Evolutionary conservation across 345 rosid species (phyloP), one percentile per base, ranked within the genome.

Genomic region (Citrus cavaleriei): DNA sequence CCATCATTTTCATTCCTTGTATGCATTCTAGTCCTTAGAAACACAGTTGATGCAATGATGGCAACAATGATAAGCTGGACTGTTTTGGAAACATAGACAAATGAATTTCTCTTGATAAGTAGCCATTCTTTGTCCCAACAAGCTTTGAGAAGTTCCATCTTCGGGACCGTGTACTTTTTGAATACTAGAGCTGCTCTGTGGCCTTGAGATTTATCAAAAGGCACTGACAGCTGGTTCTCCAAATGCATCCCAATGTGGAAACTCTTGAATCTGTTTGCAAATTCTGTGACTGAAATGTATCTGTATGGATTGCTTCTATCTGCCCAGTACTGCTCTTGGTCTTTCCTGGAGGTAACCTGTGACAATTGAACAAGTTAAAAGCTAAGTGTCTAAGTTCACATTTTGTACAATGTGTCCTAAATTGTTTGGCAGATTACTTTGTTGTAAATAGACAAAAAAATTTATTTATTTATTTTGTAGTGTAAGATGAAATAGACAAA

Each of bases 271-370:
- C 77, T 85, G 58, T 83, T 66, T 10, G 88, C 87, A 77, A 96
- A 91, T 49, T 90, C 92, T 1, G 87, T 28, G 4, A 93, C 97
- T 60, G 94, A 25, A 32, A 90, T 77, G 84, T 84, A 96, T 74
- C 85, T 83, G 86, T 94, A 94, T 7, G 94, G 95, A 67, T 73
- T 88, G 61, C 32, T 85, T 67, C 77, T 85, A 71, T 92, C 90
- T 30, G 82, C 86, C 98, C 97, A 93, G 64, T 94, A 96, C 72
- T 94, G 99, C 72, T 90, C 93, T 81, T 94, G 98, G 84, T 96
- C 98, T 84, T 94, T 96, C 79, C 75, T 92, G 68, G 97, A 96
- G 3, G 95, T 90, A 71, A 94, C 98, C 99, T 95, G 85, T 68
- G 24, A 74, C 46, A 54, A 8, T 37, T 40, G 10, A 25, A 27